Percentiles rank a stretch among this genome's conserved stretches.
phyloP scores from a whole-genome alignment of 768 basidiomycete genomes.

The Postia placenta region DNA sequence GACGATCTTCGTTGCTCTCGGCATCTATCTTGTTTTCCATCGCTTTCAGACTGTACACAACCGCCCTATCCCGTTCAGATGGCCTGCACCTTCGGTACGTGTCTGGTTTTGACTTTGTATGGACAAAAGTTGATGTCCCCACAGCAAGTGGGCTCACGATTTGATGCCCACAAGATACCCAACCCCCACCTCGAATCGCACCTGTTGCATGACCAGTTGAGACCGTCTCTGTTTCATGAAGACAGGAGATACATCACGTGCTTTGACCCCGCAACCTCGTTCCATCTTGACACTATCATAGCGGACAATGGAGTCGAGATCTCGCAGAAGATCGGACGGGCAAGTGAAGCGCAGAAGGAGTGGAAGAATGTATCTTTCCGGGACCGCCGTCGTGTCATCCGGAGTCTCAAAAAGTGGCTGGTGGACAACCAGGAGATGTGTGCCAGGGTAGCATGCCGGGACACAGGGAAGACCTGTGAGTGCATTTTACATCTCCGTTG shows the following conservation, averaged over 20 bases:
- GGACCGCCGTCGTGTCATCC: constrained; percentile 75
- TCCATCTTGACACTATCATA: constrained; percentile 72
- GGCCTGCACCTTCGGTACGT: constrained; percentile 52
- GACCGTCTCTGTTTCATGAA: constrained; percentile 39
- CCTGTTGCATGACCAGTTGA: constrained; percentile 44
- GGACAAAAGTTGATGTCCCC: constrained; percentile 2
- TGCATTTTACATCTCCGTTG: constrained; percentile 9
- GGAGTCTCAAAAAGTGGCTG: constrained; percentile 88
- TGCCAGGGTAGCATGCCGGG: constrained; percentile 83
- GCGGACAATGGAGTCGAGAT: constrained; percentile 76
- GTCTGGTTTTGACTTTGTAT: constrained; percentile 1
- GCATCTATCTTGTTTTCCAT: constrained; percentile 74
- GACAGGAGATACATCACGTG: constrained; percentile 75
- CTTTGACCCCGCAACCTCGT: constrained; percentile 85
- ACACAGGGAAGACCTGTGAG: constrained; percentile 93
- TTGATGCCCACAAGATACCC: constrained; percentile 46
- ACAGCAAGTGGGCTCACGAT: constrained; percentile 37
- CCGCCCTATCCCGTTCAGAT: constrained; percentile 63
- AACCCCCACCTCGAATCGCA: constrained; percentile 66
- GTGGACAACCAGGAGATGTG: constrained; percentile 86
- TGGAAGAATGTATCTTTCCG: constrained; percentile 76
- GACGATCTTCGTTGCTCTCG: constrained; percentile 65
- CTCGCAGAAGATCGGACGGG: constrained; percentile 57
- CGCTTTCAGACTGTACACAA: constrained; percentile 72
- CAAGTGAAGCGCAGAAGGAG: constrained; percentile 57